Base-by-base conservation (phyloP, 106 monocot species). In the Dioscorea zingiberensis region DNA sequence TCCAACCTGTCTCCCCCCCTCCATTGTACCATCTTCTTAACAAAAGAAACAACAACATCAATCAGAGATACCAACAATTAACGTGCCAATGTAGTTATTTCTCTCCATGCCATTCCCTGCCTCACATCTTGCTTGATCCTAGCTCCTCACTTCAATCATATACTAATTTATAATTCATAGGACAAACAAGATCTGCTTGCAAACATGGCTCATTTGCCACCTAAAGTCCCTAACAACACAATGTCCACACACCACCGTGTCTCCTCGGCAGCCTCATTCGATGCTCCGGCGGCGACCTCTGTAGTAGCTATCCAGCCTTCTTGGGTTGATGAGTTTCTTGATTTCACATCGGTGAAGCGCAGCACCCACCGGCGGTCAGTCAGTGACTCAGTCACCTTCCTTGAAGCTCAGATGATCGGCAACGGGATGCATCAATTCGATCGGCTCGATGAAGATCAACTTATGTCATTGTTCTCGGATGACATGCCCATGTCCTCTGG, bases 401-500 rank as follows among this genome's bases (percentile, higher is more conserved):
- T 86, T 44, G 86, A 92, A 63, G 57, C 79, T 10, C 74, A 56
- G 7, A 54, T 8, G 8, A 23, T 14, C 12, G 45, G n/a, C 12
- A 18, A 74, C 55, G 48, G 69, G 51, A 13, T 13, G 17, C 72
- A 80, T 29, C 78, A 87, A 15, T 87, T 94, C 63, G 87, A 94
- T 44, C 69, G 90, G 9, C 78, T 94, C 46, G 82, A 91, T 47
- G 94, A 91, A 22, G 85, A 91, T 27, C 90, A 87, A 74, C 83
- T 88, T 72, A 85, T 87, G 78, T 95, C 90, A 18, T 85, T 95
- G 94, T 91, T 95, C 85, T 76, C 87, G 21, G 76, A 86, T 61
- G 81, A 74, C 59, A 62, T 63, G 19, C 67, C 54, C 8, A 51
- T 63, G 15, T 56, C 74, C 21, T 47, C 65, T 1, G 28, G 60